These are phyloP conservation scores for Chenopodium album DNA, from an alignment of 148 eudicot species.

Conservation along the genomic window DNA sequence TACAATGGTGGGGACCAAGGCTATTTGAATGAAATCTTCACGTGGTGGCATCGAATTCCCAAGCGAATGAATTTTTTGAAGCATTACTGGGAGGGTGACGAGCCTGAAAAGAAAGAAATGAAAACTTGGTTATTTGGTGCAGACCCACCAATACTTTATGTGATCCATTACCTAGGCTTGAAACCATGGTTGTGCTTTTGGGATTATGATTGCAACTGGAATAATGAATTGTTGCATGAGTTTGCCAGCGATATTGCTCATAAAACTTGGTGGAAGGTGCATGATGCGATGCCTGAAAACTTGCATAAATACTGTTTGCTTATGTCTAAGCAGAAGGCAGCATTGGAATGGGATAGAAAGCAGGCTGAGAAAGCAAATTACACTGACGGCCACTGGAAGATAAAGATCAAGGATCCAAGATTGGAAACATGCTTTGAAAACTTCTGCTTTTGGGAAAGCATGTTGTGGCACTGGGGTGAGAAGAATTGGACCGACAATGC, in stretches of 20 bases:
- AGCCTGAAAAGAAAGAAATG: slow-evolving; percentile 63
- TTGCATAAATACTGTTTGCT: slow-evolving; percentile 75
- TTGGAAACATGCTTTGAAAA: slow-evolving; percentile 69
- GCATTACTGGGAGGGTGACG: slow-evolving; percentile 84
- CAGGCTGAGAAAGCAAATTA: slow-evolving; percentile 80
- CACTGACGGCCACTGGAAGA: slow-evolving; percentile 77
- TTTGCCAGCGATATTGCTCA: slow-evolving; percentile 92
- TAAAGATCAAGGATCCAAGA: slow-evolving; percentile 60
- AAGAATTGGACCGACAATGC: slow-evolving; percentile 86
- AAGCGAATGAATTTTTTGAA: slow-evolving; percentile 84
- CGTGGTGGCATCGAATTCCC: slow-evolving; percentile 96
- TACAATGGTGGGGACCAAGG: slow-evolving; percentile 98
- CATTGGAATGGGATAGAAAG: slow-evolving; percentile 74
- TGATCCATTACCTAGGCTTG: slow-evolving; percentile 76
- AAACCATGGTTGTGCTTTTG: slow-evolving; percentile 93
- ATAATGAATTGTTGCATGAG: slow-evolving; percentile 61
- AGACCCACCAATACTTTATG: slow-evolving; percentile 77
- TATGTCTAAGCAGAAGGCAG: slow-evolving; percentile 79
- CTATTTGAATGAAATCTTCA: slow-evolving; percentile 83
- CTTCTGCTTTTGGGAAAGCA: slow-evolving; percentile 93
- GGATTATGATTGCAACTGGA: slow-evolving; percentile 97
- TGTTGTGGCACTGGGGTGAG: slow-evolving; percentile 98
- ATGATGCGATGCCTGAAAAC: slow-evolving; percentile 82
- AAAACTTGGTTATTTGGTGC: slow-evolving; percentile 72
- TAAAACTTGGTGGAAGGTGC: slow-evolving; percentile 85